Base-by-base conservation (phyloP, 345 rosid genomes). In the Arabis alpina region DNA sequence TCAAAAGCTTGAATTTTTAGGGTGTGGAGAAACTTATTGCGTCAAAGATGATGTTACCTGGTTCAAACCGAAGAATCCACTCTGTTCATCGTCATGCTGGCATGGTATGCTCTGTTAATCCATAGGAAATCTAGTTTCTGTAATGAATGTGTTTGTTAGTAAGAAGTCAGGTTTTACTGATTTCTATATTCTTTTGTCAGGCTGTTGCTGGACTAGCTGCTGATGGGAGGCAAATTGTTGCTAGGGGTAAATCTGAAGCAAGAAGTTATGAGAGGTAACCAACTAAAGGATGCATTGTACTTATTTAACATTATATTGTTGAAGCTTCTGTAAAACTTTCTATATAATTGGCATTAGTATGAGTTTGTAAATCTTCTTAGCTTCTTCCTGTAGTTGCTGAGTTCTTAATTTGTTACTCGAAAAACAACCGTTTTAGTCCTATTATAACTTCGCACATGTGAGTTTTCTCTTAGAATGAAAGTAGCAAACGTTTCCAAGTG, bases 1-100 rank as follows among this genome's bases (percentile, higher is more conserved):
- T 34, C 14, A 30, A 62, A 40, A 37, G 54, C 28, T 47, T 14
- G 15, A 42, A 23, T 39, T 41, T 77, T 58, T 79, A 95, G 99
- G 98, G 99, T 16, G 99, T 95, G 75, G 99, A 95, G 91, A 95
- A 95, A 82, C 86, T 95, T 27, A 89, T 95, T 51, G 89, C 99
- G 0, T 95, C 98, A 2, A 95, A 95, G 82, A 92, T 95, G 99
- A 89, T 95, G 98, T 60, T 95, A 57, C 97, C 96, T 3, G 97
- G 99, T 79, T 91, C 98, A 10, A 91, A 94, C 68, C 42, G 99
- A 63, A 84, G 98, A 78, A 94, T 94, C 73, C 99, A 95, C 72
- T 82, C 99, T 0, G 98, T 89, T 68, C 97, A 95, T 74, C 92
- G 94, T 52, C 99, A 95, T 71, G 87, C 98, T 34, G 98, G 99